Conservation (phyloP, 495 filamentous ascomycete species). For the Cryomyces minteri region DNA sequence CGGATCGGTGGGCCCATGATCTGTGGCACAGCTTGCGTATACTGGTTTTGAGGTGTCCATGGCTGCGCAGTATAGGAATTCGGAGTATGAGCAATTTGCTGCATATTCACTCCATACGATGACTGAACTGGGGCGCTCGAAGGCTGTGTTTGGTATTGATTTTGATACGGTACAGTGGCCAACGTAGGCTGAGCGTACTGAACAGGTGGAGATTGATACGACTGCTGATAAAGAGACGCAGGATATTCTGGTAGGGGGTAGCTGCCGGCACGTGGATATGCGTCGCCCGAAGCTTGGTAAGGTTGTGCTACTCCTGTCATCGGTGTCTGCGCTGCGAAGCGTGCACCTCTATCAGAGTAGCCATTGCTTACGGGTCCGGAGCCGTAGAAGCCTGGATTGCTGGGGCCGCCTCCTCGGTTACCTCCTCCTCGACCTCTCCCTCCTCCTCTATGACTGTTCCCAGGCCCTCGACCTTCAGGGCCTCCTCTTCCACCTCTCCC, state of each 20-base stretch:
- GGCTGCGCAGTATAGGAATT: not conserved
- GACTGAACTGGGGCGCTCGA: not conserved
- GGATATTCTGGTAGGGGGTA: not conserved
- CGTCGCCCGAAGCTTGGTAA: not conserved
- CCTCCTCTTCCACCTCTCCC: slow-evolving; percentile 7
- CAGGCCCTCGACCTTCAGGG: not conserved
- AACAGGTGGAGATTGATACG: not conserved
- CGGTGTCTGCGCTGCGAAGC: not conserved
- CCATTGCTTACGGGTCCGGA: not conserved
- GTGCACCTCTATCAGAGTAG: not conserved
- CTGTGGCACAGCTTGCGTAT: not conserved
- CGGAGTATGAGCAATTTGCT: not conserved
- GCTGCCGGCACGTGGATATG: no score
- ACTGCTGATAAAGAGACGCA: not conserved
- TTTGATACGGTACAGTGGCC: not conserved
- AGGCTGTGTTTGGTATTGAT: not conserved
- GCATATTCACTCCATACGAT: not conserved
- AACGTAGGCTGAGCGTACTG: not conserved
- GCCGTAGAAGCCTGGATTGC: not conserved
- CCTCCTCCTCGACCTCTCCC: slow-evolving; percentile 8
- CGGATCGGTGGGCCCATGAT: not conserved
- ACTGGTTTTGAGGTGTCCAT: not conserved
- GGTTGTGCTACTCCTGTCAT: not conserved
- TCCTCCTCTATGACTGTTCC: slow-evolving; percentile 1
- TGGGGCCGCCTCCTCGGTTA: not conserved